A percentile compares a stretch with the other conserved stretches of the same genome.
These are phyloP conservation scores for Phoenix dactylifera DNA, from an alignment of 176 grass and related monocot genomes.

Conservation along the genomic window DNA sequence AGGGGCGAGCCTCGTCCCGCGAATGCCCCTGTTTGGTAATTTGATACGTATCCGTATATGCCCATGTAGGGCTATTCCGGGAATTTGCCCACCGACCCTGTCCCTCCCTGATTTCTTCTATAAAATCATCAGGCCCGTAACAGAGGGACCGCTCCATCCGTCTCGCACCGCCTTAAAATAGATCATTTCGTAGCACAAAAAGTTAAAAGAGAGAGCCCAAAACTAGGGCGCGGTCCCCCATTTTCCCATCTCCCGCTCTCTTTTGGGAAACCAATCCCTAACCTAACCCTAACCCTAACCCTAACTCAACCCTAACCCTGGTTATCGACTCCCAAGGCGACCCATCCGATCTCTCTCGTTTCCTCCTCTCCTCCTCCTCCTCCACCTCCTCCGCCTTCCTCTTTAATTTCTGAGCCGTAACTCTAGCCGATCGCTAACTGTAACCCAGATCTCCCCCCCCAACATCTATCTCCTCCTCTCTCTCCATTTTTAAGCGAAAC, in stretches of 20 bases:
- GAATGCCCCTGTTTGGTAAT: no score
- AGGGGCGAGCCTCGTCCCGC: no score
- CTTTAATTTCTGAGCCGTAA: constrained; percentile 50
- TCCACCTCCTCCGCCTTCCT: not conserved
- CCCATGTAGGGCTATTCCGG: no score
- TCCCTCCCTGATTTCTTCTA: no score
- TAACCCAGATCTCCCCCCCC: not conserved
- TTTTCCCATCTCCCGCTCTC: constrained; percentile 40
- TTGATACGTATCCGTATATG: no score
- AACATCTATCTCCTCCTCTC: not conserved
- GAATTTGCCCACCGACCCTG: no score
- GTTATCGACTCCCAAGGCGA: constrained; percentile 22
- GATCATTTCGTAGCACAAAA: no score
- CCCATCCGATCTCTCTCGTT: constrained; percentile 5
- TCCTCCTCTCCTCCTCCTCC: constrained; percentile 19
- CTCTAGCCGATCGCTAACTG: no score
- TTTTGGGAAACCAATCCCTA: constrained; percentile 15
- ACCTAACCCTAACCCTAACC: constrained; percentile 19
- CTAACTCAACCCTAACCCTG: constrained; percentile 7
- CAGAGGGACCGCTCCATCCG: no score
- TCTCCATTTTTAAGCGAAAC: not conserved
- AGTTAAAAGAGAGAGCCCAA: no score
- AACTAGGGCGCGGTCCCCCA: constrained; percentile 2
- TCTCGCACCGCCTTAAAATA: no score
- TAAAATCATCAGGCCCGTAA: no score